Conservation (phyloP, 2,329 filamentous ascomycete species). For the Xylariaceae sp. region DNA sequence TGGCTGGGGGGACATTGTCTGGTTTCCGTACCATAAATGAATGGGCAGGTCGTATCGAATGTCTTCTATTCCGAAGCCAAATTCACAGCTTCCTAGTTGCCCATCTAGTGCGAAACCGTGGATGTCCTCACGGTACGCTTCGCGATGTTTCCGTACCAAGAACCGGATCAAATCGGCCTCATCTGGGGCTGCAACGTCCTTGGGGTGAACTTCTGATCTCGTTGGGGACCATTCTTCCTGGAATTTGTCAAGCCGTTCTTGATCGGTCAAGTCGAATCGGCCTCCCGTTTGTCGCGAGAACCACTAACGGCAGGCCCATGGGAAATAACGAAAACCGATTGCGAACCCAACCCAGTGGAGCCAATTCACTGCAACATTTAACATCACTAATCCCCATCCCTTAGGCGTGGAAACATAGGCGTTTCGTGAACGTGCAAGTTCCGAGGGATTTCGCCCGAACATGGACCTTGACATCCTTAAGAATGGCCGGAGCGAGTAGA, state of each 20-base stretch:
- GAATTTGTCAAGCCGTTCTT: constrained; percentile 8
- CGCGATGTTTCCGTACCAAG: constrained; percentile 8
- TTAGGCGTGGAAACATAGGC: background rate
- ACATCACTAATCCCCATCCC: background rate
- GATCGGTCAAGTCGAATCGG: constrained; percentile 12
- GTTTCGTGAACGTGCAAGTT: background rate
- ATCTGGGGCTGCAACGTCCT: constrained; percentile 10
- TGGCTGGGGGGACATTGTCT: constrained; percentile 4
- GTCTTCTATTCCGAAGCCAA: constrained; percentile 14
- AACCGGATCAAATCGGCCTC: constrained; percentile 10
- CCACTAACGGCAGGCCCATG: constrained; percentile 6
- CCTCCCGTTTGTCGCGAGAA: constrained; percentile 11
- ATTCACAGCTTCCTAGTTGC: background rate
- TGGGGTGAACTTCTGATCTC: constrained; percentile 4
- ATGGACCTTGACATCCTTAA: background rate
- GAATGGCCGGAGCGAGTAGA: background rate
- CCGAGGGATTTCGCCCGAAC: background rate
- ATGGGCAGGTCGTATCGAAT: constrained; percentile 11
- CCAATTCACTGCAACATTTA: constrained; percentile 9
- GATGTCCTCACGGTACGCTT: constrained; percentile 9
- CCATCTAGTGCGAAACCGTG: constrained; percentile 11
- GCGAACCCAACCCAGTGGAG: constrained; percentile 11
- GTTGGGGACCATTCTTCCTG: constrained; percentile 9
- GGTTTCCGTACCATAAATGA: constrained; percentile 7
- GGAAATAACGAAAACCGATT: constrained; percentile 14